Percentiles rank a stretch among this genome's conserved stretches.
Evolutionary conservation across 805 yeast genomes (phyloP).

Genomic region (Cyberlindnera japonica): DNA sequence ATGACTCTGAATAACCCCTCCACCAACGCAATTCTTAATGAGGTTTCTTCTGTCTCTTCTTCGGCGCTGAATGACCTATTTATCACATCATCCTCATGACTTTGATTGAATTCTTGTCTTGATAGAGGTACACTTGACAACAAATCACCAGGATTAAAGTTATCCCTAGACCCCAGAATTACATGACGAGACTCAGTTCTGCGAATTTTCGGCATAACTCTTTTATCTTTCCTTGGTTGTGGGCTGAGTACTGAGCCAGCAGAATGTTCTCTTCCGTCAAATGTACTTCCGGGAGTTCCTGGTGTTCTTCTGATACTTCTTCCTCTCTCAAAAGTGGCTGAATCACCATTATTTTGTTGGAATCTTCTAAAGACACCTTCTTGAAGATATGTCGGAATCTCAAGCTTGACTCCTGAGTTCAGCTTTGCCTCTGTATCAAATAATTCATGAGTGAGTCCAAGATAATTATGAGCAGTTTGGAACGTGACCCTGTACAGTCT

Average conservation of each 20-base stretch:
- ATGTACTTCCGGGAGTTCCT: background rate
- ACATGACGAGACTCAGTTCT: slow-evolving; percentile 41
- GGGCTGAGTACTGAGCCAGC: slow-evolving; percentile 11
- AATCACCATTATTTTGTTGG: slow-evolving; percentile 23
- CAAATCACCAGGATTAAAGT: slow-evolving; percentile 79
- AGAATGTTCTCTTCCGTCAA: slow-evolving; percentile 4
- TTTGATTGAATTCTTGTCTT: slow-evolving; percentile 26
- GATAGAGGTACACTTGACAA: slow-evolving; percentile 76
- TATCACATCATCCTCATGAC: slow-evolving; percentile 1
- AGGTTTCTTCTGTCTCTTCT: slow-evolving; percentile 69
- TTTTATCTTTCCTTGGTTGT: slow-evolving; percentile 16
- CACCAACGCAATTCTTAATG: slow-evolving; percentile 58
- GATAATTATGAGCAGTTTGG: slow-evolving; percentile 81
- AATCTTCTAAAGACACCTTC: slow-evolving; percentile 51
- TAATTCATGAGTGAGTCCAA: slow-evolving; percentile 80
- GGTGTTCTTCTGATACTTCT: slow-evolving; percentile 14
- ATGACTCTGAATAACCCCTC: slow-evolving; percentile 67
- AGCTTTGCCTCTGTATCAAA: slow-evolving; percentile 68
- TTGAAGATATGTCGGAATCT: slow-evolving; percentile 61
- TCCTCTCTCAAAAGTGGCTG: slow-evolving; percentile 11
- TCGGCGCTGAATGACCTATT: slow-evolving; percentile 15
- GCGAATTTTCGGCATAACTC: slow-evolving; percentile 9
- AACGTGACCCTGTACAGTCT: slow-evolving; percentile 87
- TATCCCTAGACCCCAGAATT: slow-evolving; percentile 47
- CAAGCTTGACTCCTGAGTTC: slow-evolving; percentile 45